phyloP scores from a whole-genome alignment of 768 basidiomycete species.

The Cantharellus cinnabarinus region DNA sequence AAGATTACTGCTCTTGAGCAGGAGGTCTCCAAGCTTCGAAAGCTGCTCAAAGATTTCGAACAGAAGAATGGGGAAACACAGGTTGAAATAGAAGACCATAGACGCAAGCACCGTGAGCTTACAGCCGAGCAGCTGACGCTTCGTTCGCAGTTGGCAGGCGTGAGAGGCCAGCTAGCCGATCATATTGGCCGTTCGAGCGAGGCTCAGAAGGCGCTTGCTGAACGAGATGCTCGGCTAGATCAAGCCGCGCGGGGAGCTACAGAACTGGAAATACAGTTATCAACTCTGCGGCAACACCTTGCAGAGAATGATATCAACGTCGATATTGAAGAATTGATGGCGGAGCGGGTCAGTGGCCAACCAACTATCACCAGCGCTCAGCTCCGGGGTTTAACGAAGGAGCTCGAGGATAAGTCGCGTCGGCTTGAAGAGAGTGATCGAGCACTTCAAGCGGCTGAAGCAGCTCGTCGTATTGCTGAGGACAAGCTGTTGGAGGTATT shows the following conservation, averaged over 20 bases:
- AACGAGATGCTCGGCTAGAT: constrained; percentile 41
- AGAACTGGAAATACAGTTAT: constrained; percentile 52
- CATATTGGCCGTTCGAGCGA: constrained; percentile 49
- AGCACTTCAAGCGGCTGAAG: constrained; percentile 44
- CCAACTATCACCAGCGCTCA: constrained; percentile 18
- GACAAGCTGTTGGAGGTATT: constrained; percentile 37
- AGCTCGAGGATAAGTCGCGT: constrained; percentile 51
- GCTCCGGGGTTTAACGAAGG: constrained; percentile 58
- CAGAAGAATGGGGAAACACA: constrained; percentile 33
- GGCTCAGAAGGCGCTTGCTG: constrained; percentile 44
- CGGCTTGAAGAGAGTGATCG: constrained; percentile 56
- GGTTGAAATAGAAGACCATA: constrained; percentile 43
- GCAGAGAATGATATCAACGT: constrained; percentile 70
- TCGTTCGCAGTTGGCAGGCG: constrained; percentile 49
- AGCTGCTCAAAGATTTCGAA: constrained; percentile 47
- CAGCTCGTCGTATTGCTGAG: constrained; percentile 57
- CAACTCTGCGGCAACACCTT: constrained; percentile 67
- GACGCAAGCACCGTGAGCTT: constrained; percentile 37
- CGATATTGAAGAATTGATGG: constrained; percentile 46
- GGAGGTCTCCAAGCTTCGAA: constrained; percentile 53
- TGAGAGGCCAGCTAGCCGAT: constrained; percentile 52
- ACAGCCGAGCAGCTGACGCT: constrained; percentile 44
- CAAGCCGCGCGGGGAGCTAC: constrained; percentile 45
- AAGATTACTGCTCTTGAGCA: constrained; percentile 62
- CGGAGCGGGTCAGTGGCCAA: constrained; percentile 13